Evolutionary conservation across 202 grass and related monocot species (phyloP), one percentile per base, ranked within the genome.

Genomic region (Zoysia matrella): DNA sequence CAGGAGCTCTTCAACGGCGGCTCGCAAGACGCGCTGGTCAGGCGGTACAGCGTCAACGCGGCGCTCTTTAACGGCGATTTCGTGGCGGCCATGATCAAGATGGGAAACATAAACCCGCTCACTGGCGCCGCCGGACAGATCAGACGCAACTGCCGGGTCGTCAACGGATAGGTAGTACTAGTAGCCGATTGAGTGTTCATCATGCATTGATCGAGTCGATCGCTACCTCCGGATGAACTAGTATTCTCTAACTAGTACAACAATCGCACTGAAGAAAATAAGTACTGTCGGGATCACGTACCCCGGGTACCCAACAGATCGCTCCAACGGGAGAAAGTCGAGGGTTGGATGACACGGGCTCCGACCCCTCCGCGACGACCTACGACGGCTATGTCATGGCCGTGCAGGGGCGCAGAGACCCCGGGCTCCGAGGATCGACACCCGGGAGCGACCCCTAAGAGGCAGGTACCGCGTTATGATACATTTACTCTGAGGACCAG

Each of bases 1-100:
- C 86, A 91, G 80, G 82, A 88, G 78, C 82, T 91, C 61, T 91
- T 91, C 74, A 86, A 88, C n/a, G 58, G 72, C 36, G 85, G 89
- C 1, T 30, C 22, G 22, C 22, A 30, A 30, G 22, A 30, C 22
- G 22, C 22, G 22, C 22, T 30, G 22, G 22, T 76, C 1, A 13
- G 11, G 44, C 56, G 40, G 54, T 91, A 91, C 77, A 85, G 82
- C 60, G 22, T 22, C 7, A 75, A 88, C 43, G 44, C 43, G 6
- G 12, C 67, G 14, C n/a, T 43, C 2, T 82, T 88, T 60, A 72
- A 78, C 4, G 10, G 3, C 1, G 89, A 88, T 65, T 91, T 91
- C 9, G 72, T 72, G 0, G 60, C 69, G 51, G 85, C 85, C 0
- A 91, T 87, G 89, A 72, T 85, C 13, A 87, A 85, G 76, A 80